Evolutionary conservation across 1,284 basidiomycete genomes (phyloP).

Genomic region (Malassezia nana): DNA sequence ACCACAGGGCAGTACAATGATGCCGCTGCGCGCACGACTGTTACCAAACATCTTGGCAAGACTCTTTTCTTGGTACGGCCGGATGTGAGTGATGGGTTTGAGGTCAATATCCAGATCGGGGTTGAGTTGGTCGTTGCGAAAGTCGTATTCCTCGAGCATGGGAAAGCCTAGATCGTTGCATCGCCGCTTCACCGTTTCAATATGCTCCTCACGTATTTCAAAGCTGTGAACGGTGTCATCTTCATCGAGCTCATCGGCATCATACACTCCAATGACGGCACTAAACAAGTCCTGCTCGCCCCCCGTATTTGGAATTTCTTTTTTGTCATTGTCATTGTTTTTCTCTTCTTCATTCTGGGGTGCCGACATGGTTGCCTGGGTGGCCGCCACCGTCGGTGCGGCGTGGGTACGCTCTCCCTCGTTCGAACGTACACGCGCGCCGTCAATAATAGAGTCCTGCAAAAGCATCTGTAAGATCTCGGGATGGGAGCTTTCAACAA

Average conservation of each 20-base stretch:
- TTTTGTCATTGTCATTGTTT: no score
- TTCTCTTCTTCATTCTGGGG: no score
- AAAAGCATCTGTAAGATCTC: conserved; percentile 43
- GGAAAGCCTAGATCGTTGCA: conserved; percentile 47
- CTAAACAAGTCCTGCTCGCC: conserved; percentile 45
- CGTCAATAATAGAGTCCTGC: conserved; percentile 39
- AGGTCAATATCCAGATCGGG: conserved; percentile 47
- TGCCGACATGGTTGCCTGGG: no score
- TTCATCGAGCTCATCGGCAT: conserved; percentile 43
- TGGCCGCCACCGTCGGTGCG: background rate
- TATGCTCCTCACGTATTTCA: conserved; percentile 42
- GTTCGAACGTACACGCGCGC: conserved; percentile 31
- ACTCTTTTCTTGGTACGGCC: conserved; percentile 48
- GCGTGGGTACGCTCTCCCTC: conserved; percentile 18
- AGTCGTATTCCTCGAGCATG: conserved; percentile 48
- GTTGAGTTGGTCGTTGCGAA: conserved; percentile 45
- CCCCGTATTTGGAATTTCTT: no score
- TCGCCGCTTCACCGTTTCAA: conserved; percentile 46
- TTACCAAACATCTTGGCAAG: conserved; percentile 48
- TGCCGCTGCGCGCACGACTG: conserved; percentile 60
- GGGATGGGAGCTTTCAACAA: conserved; percentile 45
- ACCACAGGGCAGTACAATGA: conserved; percentile 95
- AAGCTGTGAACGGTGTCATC: conserved; percentile 47
- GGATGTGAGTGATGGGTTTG: conserved; percentile 46
- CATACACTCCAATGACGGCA: conserved; percentile 46